Conservation (phyloP, 176 grass and related monocot species). For the Phragmites australis region DNA sequence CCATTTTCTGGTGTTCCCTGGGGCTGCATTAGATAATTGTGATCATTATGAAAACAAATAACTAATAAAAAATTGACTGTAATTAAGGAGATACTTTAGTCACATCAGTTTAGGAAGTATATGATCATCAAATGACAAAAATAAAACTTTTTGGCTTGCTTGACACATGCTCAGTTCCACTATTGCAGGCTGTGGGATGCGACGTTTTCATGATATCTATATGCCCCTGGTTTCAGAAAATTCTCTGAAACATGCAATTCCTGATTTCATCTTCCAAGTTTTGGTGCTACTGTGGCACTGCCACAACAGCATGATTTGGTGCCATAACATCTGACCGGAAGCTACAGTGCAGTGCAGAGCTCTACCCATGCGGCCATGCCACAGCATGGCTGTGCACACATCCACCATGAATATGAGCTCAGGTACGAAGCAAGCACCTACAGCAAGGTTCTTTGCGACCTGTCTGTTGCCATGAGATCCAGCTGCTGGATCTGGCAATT, state of each 20-base stretch:
- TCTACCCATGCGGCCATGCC: not conserved
- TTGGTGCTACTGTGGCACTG: not conserved
- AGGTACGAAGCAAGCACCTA: not conserved
- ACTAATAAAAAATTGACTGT: conserved; percentile 9
- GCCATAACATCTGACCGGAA: not conserved
- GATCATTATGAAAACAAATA: conserved; percentile 20
- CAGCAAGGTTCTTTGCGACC: not conserved
- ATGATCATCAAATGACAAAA: conserved; percentile 5
- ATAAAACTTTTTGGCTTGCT: not conserved
- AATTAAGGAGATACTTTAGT: conserved; percentile 9
- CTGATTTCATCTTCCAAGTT: not conserved
- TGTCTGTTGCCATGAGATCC: not conserved
- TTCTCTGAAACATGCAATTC: not conserved
- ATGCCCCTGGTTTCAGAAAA: not conserved
- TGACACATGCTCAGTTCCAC: not conserved
- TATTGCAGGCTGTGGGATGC: not conserved
- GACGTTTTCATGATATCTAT: not conserved
- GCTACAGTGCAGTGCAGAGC: not conserved
- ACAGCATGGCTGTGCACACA: not conserved
- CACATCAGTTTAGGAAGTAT: conserved; percentile 24
- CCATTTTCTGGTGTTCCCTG: conserved; percentile 95
- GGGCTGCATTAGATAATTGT: conserved; percentile 58
- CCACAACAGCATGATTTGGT: too few relatives aligned
- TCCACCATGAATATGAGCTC: not conserved
- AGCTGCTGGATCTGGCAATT: not conserved